phyloP scores from a whole-genome alignment of 108 stramenopile genomes.

The Conticribra weissflogii region DNA sequence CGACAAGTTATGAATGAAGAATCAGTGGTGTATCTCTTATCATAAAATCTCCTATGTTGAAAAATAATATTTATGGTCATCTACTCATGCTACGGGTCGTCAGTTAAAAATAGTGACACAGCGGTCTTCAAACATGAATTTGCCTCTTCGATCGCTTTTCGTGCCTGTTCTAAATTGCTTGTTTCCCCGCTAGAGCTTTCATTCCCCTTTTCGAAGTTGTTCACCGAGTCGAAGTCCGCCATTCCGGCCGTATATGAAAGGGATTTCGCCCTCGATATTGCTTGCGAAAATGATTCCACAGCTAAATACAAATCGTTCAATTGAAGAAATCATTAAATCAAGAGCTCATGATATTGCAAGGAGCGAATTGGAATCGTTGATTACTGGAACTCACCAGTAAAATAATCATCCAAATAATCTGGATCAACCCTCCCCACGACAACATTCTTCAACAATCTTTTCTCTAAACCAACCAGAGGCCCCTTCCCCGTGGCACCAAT shows the following conservation, averaged over 20 bases:
- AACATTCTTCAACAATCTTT: constrained; percentile 47
- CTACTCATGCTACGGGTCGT: too few relatives aligned
- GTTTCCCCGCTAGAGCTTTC: constrained; percentile 25
- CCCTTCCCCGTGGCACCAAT: constrained; percentile 79
- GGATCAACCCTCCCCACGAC: constrained; percentile 62
- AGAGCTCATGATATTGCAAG: too few relatives aligned
- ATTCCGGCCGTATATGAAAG: constrained; percentile 71
- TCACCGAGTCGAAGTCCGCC: constrained; percentile 74
- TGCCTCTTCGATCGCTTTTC: constrained; percentile 59
- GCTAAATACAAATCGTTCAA: constrained; percentile 26
- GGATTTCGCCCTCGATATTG: constrained; percentile 57
- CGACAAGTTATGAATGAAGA: too few relatives aligned
- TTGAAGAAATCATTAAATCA: background rate
- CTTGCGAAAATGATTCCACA: constrained; percentile 64
- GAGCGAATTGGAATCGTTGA: background rate
- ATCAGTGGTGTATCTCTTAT: too few relatives aligned
- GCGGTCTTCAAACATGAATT: constrained; percentile 57
- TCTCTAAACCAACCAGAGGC: constrained; percentile 72
- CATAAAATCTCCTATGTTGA: background rate
- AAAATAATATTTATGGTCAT: background rate
- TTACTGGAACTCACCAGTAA: constrained; percentile 39
- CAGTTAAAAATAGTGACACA: constrained; percentile 27
- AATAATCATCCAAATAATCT: constrained; percentile 65
- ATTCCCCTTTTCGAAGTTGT: constrained; percentile 73
- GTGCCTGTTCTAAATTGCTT: constrained; percentile 63